Conservation (phyloP, 2,329 filamentous ascomycete genomes). For the Pochonia chlamydosporia region DNA sequence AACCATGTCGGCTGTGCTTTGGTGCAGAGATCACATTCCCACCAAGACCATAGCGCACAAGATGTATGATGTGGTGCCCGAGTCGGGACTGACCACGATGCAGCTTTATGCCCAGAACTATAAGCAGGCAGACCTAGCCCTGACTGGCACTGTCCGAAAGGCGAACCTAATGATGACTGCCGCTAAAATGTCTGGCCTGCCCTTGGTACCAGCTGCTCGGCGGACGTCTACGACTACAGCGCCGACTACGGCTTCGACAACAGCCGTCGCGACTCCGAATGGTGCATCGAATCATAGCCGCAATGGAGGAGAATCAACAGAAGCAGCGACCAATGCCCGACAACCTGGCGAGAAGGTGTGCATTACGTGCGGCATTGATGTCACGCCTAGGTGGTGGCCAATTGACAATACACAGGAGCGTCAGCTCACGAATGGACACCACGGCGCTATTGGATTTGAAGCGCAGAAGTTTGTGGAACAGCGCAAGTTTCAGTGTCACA, state of each 20-base stretch:
- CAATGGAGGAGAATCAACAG: conserved; percentile 20
- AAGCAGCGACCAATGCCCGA: conserved; percentile 19
- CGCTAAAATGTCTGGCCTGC: conserved; percentile 45
- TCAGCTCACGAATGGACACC: conserved; percentile 45
- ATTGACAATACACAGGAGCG: conserved; percentile 47
- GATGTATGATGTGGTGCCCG: conserved; percentile 70
- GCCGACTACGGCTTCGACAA: conserved; percentile 34
- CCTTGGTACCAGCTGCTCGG: conserved; percentile 33
- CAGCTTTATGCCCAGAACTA: conserved; percentile 84
- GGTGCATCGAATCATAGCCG: conserved; percentile 14
- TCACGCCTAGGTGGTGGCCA: conserved; percentile 70
- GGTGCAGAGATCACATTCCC: conserved; percentile 84
- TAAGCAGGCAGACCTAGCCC: conserved; percentile 86
- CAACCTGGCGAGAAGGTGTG: conserved; percentile 50
- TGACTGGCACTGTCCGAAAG: conserved; percentile 90
- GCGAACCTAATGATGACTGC: conserved; percentile 70
- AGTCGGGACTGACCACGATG: conserved; percentile 69
- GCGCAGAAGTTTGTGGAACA: conserved; percentile 55
- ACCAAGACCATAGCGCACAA: conserved; percentile 68
- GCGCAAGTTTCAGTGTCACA: conserved; percentile 66
- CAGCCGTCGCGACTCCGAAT: conserved; percentile 12
- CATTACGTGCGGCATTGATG: conserved; percentile 61
- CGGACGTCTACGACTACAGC: conserved; percentile 38
- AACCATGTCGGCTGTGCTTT: conserved; percentile 76
- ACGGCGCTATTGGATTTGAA: conserved; percentile 46